phyloP scores from a whole-genome alignment of 176 grass and related monocot species.

The Rhynchospora tenuis region DNA sequence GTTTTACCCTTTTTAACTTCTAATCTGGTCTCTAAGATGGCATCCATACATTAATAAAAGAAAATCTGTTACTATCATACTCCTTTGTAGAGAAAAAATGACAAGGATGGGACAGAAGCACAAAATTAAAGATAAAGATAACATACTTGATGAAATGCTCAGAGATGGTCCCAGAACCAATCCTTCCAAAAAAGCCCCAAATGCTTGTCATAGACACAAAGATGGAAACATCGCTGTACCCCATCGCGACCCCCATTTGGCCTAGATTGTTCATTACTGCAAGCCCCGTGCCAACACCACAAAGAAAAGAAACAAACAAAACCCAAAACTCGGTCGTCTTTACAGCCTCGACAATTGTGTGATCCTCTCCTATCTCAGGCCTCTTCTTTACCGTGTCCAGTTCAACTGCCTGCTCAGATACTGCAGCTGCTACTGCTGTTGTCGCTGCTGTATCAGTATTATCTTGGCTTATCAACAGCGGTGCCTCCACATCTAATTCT shows the following conservation, averaged over 20 bases:
- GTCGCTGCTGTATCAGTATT: constrained; percentile 42
- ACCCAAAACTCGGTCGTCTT: constrained; percentile 77
- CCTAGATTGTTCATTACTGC: constrained; percentile 98
- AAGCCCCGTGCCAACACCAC: constrained; percentile 85
- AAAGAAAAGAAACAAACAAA: constrained; percentile 71
- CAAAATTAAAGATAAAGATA: background rate
- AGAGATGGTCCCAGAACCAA: constrained; percentile 79
- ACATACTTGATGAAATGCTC: constrained; percentile 94
- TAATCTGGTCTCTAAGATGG: background rate
- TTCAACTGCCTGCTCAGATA: background rate
- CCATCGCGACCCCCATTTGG: constrained; percentile 91
- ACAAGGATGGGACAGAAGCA: background rate
- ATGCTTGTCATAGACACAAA: constrained; percentile 97
- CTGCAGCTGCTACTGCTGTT: background rate
- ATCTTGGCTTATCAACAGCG: constrained; percentile 7
- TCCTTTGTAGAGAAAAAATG: background rate
- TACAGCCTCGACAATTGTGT: constrained; percentile 69
- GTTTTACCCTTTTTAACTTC: background rate
- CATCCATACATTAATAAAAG: background rate
- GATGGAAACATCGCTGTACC: constrained; percentile 76
- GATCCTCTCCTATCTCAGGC: constrained; percentile 78
- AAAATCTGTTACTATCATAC: background rate
- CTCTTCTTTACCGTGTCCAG: background rate
- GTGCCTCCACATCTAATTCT: constrained; percentile 12
- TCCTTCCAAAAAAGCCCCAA: constrained; percentile 95